Evolutionary conservation across 768 basidiomycete genomes (phyloP), one percentile per base, ranked within the genome.

Genomic region (Boletus insuetus): DNA sequence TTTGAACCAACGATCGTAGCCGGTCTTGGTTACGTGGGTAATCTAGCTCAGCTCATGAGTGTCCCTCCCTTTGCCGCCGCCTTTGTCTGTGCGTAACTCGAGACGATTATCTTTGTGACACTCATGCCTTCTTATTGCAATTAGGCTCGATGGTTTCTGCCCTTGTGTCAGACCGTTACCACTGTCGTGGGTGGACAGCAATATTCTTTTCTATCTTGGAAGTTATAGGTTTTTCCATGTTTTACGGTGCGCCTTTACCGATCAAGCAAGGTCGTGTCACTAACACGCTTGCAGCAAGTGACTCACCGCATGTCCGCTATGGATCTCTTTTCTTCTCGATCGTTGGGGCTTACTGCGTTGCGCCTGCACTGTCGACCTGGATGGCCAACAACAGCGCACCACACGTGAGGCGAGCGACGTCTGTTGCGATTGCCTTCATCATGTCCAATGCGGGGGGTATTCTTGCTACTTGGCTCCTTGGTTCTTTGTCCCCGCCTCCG

Each of bases 1-100:
- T 91, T 92, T 69, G 74, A 82, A 9, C 89, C 89, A 7, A 84
- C 85, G 4, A 88, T 92, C 68, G 81, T 91, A 11, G 73, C 80
- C 31, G 74, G 75, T 17, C 76, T 87, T 3, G 85, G 85, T 19
- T 86, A 79, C 65, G 76, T 75, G 3, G 75, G 78, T 0, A 73
- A 79, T 32, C 67, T 73, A 22, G 80, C 82, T 12, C 85, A 87
- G 62, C 73, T 88, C 3, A 81, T 84, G 77, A 84, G 80, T 14
- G 86, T 87, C 3, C 77, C 75, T 14, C 83, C 83, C 3, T 84
- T 79, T 42, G 79, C 77, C 3, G 58, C 60, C 6, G 80, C 80
- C 17, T 84, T 83, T 62, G 65, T 75, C 19, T 65, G 82, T 81
- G 34, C 58, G 81, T 63, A 12, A 31, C 39, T 38, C 13, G 6